Conservation (phyloP, 2,329 filamentous ascomycete species). For the Botrytis fragariae region DNA sequence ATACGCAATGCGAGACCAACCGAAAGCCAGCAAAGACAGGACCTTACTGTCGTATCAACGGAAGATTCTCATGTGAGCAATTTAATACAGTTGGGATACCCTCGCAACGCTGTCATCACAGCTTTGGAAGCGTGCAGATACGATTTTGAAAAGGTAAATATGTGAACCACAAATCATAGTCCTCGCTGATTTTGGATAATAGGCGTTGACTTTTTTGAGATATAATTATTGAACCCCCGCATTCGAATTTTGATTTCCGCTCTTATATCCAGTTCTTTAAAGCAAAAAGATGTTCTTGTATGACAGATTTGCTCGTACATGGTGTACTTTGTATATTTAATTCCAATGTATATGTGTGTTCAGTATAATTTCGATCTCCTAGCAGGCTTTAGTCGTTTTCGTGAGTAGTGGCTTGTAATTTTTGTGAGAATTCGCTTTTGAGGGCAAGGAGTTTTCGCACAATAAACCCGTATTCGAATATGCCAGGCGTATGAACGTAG, state of each 20-base stretch:
- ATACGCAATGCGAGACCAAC: conserved; percentile 18
- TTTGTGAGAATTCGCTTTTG: not conserved
- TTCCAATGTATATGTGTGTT: not conserved
- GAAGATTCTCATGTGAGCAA: not conserved
- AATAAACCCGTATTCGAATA: not conserved
- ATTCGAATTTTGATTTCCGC: not conserved
- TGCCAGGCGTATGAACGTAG: not conserved
- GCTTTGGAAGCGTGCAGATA: not conserved
- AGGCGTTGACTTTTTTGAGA: not conserved
- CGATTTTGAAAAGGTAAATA: conserved; percentile 10
- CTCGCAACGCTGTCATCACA: not conserved
- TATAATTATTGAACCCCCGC: not conserved
- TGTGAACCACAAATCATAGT: not conserved
- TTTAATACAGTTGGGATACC: not conserved
- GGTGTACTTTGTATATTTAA: not conserved
- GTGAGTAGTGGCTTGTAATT: not conserved
- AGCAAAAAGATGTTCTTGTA: not conserved
- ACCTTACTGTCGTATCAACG: not conserved
- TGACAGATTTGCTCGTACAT: not conserved
- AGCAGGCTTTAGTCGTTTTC: not conserved
- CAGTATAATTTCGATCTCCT: not conserved
- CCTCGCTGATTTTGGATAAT: not conserved
- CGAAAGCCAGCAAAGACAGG: not conserved
- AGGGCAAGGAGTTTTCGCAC: not conserved
- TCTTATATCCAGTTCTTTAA: not conserved